Percentiles rank a stretch among this genome's conserved stretches.
Conservation (phyloP, 306 rosid genomes). For the Gastrolobium villosum region DNA sequence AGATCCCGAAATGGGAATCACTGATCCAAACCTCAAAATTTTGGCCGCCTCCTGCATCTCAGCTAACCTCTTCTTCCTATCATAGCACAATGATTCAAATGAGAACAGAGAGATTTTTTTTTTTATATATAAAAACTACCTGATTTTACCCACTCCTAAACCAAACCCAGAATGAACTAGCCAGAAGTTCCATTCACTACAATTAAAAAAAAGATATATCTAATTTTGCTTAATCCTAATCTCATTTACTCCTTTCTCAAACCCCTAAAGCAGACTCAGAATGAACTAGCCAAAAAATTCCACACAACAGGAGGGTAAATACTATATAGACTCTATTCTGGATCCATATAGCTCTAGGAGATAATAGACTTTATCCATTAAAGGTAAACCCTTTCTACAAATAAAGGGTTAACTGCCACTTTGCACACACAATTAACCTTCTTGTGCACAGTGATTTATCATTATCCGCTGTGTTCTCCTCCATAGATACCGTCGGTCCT, state of each 20-base stretch:
- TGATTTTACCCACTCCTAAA: constrained; percentile 4
- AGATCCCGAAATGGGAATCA: constrained; percentile 89
- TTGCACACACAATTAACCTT: too few relatives aligned
- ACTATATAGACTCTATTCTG: too few relatives aligned
- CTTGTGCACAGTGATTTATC: too few relatives aligned
- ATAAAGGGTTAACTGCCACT: too few relatives aligned
- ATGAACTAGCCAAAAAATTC: not conserved
- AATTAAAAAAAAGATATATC: too few relatives aligned
- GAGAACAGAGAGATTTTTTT: constrained; percentile 1
- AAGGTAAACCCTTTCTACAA: too few relatives aligned
- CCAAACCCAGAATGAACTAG: not conserved
- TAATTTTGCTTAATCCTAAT: constrained; percentile 12
- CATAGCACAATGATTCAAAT: constrained; percentile 27
- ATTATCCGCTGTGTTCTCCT: too few relatives aligned
- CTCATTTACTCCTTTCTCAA: constrained; percentile 14
- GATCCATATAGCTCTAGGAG: too few relatives aligned
- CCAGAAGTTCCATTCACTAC: not conserved
- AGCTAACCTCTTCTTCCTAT: constrained; percentile 91
- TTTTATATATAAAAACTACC: not conserved
- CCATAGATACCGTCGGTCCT: too few relatives aligned
- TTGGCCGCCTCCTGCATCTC: constrained; percentile 91
- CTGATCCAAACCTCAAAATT: constrained; percentile 82
- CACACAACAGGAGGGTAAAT: not conserved
- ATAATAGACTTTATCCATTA: too few relatives aligned
- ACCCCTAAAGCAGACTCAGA: constrained; percentile 9